These are phyloP conservation scores for Aspergillus niger DNA, from an alignment of 2,329 filamentous ascomycete genomes.

Conservation along the genomic window DNA sequence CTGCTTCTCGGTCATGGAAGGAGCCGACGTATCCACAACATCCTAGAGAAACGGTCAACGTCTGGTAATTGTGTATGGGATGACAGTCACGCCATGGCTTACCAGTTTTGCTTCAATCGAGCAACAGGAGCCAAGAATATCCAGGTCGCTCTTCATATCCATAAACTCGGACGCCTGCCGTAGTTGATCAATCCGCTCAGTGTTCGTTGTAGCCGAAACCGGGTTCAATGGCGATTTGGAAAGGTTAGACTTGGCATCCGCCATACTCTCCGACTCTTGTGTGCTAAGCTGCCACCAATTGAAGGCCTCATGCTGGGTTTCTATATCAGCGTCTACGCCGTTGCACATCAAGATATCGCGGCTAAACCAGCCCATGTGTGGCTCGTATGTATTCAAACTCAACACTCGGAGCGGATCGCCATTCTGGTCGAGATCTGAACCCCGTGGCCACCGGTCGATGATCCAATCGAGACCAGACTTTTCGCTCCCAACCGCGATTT, in stretches of 20 bases:
- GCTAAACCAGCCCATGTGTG: conserved; percentile 75
- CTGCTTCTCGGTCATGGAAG: conserved; percentile 57
- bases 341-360: conserved; percentile 57
- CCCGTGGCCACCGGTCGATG: conserved; percentile 72
- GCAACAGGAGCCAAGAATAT: conserved; percentile 35
- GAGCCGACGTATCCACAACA: conserved; percentile 64
- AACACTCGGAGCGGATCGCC: conserved; percentile 73
- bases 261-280: conserved; percentile 56
- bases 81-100: conserved; percentile 14
- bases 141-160: conserved; percentile 40
- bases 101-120: conserved; percentile 33
- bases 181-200: conserved; percentile 32
- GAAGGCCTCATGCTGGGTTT: conserved; percentile 66
- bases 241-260: conserved; percentile 28
- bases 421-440: conserved; percentile 66
- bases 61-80: background rate
- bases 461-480: conserved; percentile 91
- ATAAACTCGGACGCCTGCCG: conserved; percentile 31
- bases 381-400: conserved; percentile 75
- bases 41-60: conserved; percentile 42
- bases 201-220: conserved; percentile 16
- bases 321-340: conserved; percentile 57
- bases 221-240: conserved; percentile 4
- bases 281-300: conserved; percentile 68
- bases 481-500: conserved; percentile 88